These are phyloP conservation scores for Mortierella claussenii DNA, from an alignment of 192 early-diverging fungal species.

Conservation along the genomic window DNA sequence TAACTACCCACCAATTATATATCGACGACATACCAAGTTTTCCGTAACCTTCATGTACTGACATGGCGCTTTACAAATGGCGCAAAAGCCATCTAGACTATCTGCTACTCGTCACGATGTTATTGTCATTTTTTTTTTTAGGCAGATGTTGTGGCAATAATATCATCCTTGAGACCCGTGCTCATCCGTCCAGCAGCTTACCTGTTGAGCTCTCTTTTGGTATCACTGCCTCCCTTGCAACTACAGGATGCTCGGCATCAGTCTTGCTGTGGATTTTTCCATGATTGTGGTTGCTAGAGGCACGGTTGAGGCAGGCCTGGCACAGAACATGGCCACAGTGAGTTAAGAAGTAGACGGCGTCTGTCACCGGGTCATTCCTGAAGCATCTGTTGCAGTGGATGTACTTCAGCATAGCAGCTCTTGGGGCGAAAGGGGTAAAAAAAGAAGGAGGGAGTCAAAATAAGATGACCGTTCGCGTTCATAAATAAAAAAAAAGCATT, in stretches of 20 bases:
- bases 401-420: slow-evolving; percentile 29
- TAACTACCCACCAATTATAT: too few relatives aligned
- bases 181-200: too few relatives aligned
- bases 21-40: too few relatives aligned
- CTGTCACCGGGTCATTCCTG: slow-evolving; percentile 2
- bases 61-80: slow-evolving; percentile 32
- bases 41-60: slow-evolving; percentile 12
- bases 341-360: slow-evolving; percentile 11
- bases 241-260: neutral
- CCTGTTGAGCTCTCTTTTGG: too few relatives aligned
- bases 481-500: too few relatives aligned
- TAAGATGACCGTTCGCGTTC: too few relatives aligned
- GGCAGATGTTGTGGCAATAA: too few relatives aligned
- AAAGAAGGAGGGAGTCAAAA: too few relatives aligned
- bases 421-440: neutral
- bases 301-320: slow-evolving; percentile 22
- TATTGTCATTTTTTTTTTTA: too few relatives aligned
- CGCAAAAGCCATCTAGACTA: slow-evolving; percentile 3
- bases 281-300: neutral
- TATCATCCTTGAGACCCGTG: too few relatives aligned
- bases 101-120: too few relatives aligned
- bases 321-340: slow-evolving; percentile 41
- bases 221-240: neutral
- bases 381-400: slow-evolving; percentile 49
- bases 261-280: too few relatives aligned